Evolutionary conservation across 2,329 filamentous ascomycete species (phyloP).

Genomic region (Aspergillus nomiae): DNA sequence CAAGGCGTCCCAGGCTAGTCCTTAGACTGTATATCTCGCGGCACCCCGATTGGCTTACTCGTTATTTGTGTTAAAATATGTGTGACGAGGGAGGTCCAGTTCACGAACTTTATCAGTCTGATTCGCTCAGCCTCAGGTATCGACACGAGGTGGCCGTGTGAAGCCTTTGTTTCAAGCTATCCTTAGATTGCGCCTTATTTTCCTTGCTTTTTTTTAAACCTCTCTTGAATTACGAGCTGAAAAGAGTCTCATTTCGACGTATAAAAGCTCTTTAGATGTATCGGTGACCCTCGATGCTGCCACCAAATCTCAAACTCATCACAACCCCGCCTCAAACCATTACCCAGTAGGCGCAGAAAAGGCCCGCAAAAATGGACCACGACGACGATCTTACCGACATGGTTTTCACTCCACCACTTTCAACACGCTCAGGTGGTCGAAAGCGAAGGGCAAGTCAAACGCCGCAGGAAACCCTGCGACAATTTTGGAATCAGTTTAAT

Average conservation of each 20-base stretch:
- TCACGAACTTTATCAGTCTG: background rate
- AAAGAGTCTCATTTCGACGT: background rate
- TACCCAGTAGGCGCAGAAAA: background rate
- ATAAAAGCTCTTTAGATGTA: background rate
- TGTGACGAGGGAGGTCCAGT: background rate
- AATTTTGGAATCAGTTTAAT: conserved; percentile 73
- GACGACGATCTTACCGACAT: conserved; percentile 30
- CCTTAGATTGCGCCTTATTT: background rate
- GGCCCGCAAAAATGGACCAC: conserved; percentile 29
- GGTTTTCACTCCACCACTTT: conserved; percentile 26
- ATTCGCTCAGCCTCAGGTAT: conserved; percentile 11
- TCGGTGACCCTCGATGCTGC: background rate
- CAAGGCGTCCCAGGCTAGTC: background rate
- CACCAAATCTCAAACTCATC: background rate
- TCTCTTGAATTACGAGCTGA: background rate
- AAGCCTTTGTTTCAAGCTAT: background rate
- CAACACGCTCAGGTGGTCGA: conserved; percentile 36
- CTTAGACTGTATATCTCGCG: background rate
- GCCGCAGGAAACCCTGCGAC: conserved; percentile 69
- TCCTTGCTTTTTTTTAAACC: background rate
- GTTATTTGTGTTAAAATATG: background rate
- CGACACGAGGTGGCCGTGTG: conserved; percentile 3
- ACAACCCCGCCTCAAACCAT: background rate
- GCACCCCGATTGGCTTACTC: background rate
- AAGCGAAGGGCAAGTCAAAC: conserved; percentile 50